These are phyloP conservation scores for Phytopythium helicoides DNA, from an alignment of 352 stramenopile species.

Conservation along the genomic window DNA sequence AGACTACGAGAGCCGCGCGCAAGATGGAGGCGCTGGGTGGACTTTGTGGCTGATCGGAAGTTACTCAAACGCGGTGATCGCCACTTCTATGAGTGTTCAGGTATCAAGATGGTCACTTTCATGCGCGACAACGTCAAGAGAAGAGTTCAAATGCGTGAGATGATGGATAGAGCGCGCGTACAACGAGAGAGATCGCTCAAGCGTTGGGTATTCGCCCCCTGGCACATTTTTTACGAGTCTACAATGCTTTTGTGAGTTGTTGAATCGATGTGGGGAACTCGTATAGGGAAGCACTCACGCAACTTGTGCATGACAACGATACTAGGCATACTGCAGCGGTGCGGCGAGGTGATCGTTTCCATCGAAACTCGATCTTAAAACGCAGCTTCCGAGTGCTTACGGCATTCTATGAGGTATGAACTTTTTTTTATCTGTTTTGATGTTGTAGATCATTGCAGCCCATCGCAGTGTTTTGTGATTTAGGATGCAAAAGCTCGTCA, in stretches of 20 bases:
- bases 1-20: conserved; percentile 38
- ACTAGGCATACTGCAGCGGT: conserved; percentile 37
- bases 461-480: background rate
- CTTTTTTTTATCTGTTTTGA: background rate
- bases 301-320: background rate
- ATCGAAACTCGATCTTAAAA: conserved; percentile 6
- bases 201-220: conserved; percentile 31
- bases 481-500: conserved; percentile 31
- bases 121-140: conserved; percentile 19
- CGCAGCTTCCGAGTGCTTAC: conserved; percentile 14
- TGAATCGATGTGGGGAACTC: background rate
- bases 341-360: conserved; percentile 26
- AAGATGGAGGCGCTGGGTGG: conserved; percentile 42
- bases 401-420: conserved; percentile 29
- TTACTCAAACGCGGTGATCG: conserved; percentile 22
- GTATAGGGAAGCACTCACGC: too few species aligned
- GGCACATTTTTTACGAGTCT: conserved; percentile 37
- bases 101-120: conserved; percentile 18
- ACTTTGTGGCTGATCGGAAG: conserved; percentile 33
- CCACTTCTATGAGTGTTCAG: conserved; percentile 21
- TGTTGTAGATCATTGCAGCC: background rate
- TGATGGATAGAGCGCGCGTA: conserved; percentile 14
- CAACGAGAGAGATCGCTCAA: conserved; percentile 23
- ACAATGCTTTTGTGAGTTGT: conserved; percentile 40
- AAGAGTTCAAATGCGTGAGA: conserved; percentile 21